Conservation (phyloP, 176 grass and related monocot species). For the Eleusine indica region DNA sequence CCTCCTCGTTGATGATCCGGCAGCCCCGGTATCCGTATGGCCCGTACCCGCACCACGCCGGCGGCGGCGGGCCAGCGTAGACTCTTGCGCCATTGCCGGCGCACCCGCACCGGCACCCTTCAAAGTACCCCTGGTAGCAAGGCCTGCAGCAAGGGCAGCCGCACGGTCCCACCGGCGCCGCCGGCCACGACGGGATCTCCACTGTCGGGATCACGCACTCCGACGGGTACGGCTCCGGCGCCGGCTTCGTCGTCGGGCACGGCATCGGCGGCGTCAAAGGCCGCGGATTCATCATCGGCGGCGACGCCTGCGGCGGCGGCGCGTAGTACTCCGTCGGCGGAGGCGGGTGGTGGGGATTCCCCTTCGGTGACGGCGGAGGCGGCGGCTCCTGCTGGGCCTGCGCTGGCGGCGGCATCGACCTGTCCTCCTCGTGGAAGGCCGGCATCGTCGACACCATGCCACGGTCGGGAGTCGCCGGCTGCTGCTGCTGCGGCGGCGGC, state of each 20-base stretch:
- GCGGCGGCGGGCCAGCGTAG: background rate
- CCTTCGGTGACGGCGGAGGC: background rate
- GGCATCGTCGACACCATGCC: background rate
- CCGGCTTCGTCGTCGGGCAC: background rate
- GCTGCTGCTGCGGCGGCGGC: background rate
- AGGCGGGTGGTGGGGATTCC: too few relatives aligned
- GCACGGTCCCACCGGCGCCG: conserved; percentile 5
- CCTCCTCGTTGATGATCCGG: conserved; percentile 54
- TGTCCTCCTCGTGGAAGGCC: conserved; percentile 5
- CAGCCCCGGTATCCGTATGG: conserved; percentile 32
- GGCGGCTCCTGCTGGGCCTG: conserved; percentile 25
- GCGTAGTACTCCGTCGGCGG: background rate
- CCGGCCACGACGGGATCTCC: conserved; percentile 49
- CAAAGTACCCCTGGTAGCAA: conserved; percentile 53
- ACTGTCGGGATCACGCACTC: conserved; percentile 20
- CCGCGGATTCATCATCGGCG: background rate
- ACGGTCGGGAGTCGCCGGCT: background rate
- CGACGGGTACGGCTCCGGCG: background rate
- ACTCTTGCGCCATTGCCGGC: conserved; percentile 30
- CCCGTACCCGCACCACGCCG: background rate
- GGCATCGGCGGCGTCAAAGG: background rate
- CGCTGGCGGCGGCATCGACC: background rate
- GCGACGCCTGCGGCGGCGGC: background rate
- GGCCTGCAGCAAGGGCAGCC: conserved; percentile 46
- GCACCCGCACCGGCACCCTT: conserved; percentile 39